These are phyloP conservation scores for Boletus huronensis DNA, from an alignment of 768 basidiomycete genomes.

Conservation along the genomic window DNA sequence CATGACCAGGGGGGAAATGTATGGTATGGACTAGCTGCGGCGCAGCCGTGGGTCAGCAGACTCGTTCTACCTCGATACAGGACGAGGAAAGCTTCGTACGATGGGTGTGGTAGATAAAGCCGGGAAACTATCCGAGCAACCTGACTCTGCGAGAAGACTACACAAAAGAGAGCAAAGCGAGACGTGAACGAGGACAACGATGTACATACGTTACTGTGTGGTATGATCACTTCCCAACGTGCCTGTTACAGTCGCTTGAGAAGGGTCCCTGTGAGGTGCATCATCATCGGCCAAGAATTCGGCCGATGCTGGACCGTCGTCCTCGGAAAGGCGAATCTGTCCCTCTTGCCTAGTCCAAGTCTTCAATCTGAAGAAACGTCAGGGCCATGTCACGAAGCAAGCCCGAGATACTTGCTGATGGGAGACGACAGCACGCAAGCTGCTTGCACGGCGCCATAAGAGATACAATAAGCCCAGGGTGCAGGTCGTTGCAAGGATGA, in stretches of 20 bases:
- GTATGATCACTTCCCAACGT: background rate
- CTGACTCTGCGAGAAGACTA: background rate
- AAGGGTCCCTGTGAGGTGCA: constrained; percentile 30
- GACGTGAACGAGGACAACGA: background rate
- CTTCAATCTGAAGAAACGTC: constrained; percentile 44
- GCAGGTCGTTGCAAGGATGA: constrained; percentile 57
- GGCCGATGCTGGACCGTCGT: constrained; percentile 67
- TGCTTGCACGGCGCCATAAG: constrained; percentile 59
- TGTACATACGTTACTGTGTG: constrained; percentile 1
- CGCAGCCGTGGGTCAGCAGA: background rate
- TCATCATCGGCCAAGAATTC: constrained; percentile 63
- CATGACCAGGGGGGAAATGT: background rate
- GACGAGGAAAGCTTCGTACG: background rate
- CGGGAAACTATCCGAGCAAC: background rate
- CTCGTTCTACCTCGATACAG: background rate
- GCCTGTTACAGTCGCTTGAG: constrained; percentile 14
- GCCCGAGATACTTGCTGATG: constrained; percentile 46
- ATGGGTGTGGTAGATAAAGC: background rate
- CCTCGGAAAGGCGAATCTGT: constrained; percentile 61
- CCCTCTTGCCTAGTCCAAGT: constrained; percentile 54
- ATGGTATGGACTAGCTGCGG: background rate
- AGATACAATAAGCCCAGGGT: constrained; percentile 56
- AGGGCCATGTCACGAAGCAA: background rate
- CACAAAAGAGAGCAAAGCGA: background rate
- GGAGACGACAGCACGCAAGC: constrained; percentile 54